Evolutionary conservation across 2,329 filamentous ascomycete genomes (phyloP).

Genomic region (Monosporascus sp.): DNA sequence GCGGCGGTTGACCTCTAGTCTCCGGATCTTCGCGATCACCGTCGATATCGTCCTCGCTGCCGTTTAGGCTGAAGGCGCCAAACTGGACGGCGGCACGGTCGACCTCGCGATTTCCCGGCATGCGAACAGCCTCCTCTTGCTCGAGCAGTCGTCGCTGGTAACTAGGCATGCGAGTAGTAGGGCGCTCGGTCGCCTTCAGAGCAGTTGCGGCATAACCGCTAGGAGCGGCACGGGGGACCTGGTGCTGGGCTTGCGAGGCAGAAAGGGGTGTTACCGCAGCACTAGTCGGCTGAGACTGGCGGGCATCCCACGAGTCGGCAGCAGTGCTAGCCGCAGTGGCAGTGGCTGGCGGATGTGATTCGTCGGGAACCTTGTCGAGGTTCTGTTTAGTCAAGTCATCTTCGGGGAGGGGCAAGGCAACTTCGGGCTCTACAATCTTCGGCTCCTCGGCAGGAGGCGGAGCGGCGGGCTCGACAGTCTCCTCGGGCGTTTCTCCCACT

Average conservation of each 20-base stretch:
- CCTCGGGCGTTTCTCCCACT: slow-evolving; percentile 30
- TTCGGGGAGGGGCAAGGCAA: slow-evolving; percentile 62
- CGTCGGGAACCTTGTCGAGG: slow-evolving; percentile 83
- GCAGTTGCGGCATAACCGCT: slow-evolving; percentile 78
- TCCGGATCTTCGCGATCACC: slow-evolving; percentile 93
- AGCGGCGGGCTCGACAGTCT: slow-evolving; percentile 22
- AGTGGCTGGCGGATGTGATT: slow-evolving; percentile 69
- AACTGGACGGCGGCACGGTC: slow-evolving; percentile 93
- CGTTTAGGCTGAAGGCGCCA: slow-evolving; percentile 87
- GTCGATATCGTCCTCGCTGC: slow-evolving; percentile 80
- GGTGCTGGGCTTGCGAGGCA: slow-evolving; percentile 58
- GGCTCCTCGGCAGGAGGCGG: slow-evolving; percentile 28
- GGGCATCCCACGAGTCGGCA: slow-evolving; percentile 77
- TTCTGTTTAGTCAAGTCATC: slow-evolving; percentile 88
- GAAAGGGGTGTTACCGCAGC: slow-evolving; percentile 63
- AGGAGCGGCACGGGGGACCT: slow-evolving; percentile 51
- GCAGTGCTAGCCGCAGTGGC: slow-evolving; percentile 84
- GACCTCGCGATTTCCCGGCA: slow-evolving; percentile 94
- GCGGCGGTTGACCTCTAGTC: slow-evolving; percentile 86
- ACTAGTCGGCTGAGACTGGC: slow-evolving; percentile 46
- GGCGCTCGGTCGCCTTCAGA: slow-evolving; percentile 66
- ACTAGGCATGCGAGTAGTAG: slow-evolving; percentile 64
- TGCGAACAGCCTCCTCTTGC: slow-evolving; percentile 95
- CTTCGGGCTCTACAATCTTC: slow-evolving; percentile 43
- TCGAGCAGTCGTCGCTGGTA: slow-evolving; percentile 84